Evolutionary conservation across 768 basidiomycete species (phyloP).

Genomic region (Plicaturopsis crispa): DNA sequence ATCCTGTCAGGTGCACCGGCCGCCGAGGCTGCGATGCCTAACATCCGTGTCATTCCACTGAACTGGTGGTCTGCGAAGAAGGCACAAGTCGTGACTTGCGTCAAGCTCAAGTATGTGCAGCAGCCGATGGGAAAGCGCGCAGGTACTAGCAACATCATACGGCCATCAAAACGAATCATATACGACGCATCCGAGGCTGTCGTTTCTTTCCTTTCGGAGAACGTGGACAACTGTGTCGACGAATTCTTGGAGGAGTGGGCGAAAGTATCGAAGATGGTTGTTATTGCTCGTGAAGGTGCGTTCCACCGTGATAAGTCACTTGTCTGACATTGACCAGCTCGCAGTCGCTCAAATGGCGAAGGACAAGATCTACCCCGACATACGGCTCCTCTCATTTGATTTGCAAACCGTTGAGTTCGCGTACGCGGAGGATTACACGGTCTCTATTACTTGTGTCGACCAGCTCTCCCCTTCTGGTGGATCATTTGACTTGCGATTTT

Average conservation of each 20-base stretch:
- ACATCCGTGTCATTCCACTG: slow-evolving; percentile 80
- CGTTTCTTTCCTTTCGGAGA: slow-evolving; percentile 81
- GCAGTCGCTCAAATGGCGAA: slow-evolving; percentile 81
- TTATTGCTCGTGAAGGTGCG: slow-evolving; percentile 83
- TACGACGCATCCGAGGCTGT: slow-evolving; percentile 87
- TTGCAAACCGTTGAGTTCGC: slow-evolving; percentile 88
- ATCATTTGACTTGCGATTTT: slow-evolving; percentile 69
- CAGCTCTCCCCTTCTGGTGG: slow-evolving; percentile 63
- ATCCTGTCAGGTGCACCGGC: slow-evolving; percentile 80
- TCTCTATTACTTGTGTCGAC: slow-evolving; percentile 73
- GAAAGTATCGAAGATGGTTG: slow-evolving; percentile 87
- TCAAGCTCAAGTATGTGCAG: slow-evolving; percentile 86
- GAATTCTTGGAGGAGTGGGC: slow-evolving; percentile 93
- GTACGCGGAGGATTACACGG: slow-evolving; percentile 75
- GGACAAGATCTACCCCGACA: slow-evolving; percentile 61
- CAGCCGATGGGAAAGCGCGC: slow-evolving; percentile 74
- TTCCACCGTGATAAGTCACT: background rate
- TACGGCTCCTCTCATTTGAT: slow-evolving; percentile 84
- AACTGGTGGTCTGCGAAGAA: slow-evolving; percentile 88
- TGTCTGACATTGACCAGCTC: slow-evolving; percentile 4
- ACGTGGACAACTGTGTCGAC: slow-evolving; percentile 83
- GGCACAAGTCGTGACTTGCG: slow-evolving; percentile 80
- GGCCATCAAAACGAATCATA: slow-evolving; percentile 82
- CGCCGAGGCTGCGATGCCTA: slow-evolving; percentile 88
- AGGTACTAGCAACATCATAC: slow-evolving; percentile 50